Evolutionary conservation across 1,284 basidiomycete species (phyloP).

Genomic region (Ceratobasidium sp.): DNA sequence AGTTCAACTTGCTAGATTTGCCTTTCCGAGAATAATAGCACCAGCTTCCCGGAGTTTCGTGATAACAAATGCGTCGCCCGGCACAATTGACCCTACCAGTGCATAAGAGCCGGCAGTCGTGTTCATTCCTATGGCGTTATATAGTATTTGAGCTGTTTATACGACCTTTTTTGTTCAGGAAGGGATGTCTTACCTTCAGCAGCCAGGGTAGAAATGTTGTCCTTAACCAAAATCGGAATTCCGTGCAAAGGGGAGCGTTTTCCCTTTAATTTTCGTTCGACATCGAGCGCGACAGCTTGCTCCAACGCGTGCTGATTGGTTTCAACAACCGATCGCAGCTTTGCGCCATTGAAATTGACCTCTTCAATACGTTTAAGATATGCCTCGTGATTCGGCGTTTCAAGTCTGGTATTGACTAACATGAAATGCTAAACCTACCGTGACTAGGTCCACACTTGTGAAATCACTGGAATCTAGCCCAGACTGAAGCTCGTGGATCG

Average conservation of each 20-base stretch:
- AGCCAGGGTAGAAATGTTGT: constrained; percentile 49
- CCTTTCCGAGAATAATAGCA: constrained; percentile 69
- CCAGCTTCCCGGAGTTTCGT: constrained; percentile 70
- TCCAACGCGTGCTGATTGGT: constrained; percentile 47
- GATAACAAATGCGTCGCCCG: constrained; percentile 70
- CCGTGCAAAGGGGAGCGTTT: constrained; percentile 49
- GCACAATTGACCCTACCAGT: constrained; percentile 66
- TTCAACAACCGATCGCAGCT: constrained; percentile 49
- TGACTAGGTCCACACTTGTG: constrained; percentile 59
- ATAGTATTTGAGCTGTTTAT: not conserved
- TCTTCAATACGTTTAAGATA: constrained; percentile 51
- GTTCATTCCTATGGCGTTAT: constrained; percentile 44
- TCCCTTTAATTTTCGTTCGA: constrained; percentile 42
- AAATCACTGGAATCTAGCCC: constrained; percentile 55
- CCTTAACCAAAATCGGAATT: constrained; percentile 52
- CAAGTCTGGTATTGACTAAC: not conserved
- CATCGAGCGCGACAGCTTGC: constrained; percentile 46
- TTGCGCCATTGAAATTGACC: constrained; percentile 47
- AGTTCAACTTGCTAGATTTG: constrained; percentile 59
- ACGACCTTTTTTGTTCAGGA: too few species aligned
- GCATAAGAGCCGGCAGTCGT: constrained; percentile 62
- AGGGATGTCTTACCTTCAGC: constrained; percentile 16
- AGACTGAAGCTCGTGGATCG: constrained; percentile 56
- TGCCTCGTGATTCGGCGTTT: constrained; percentile 42
- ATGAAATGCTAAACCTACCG: constrained; percentile 48